phyloP scores from a whole-genome alignment of 2,329 filamentous ascomycete species.

The Fusarium tuaranense region DNA sequence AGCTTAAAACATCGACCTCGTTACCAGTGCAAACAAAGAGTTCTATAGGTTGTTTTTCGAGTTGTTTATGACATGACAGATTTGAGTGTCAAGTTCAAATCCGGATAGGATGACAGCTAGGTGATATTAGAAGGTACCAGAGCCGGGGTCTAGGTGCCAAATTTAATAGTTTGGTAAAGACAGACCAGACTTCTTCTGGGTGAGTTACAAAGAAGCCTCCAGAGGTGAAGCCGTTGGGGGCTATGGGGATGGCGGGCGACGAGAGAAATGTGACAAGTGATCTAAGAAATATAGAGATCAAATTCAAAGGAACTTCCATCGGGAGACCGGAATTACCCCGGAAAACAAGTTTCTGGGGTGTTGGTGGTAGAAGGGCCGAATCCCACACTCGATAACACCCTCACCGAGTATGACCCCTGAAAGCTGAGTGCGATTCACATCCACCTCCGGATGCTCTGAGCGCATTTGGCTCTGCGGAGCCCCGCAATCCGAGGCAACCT shows the following conservation, averaged over 20 bases:
- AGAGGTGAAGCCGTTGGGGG: background rate
- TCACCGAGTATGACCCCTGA: background rate
- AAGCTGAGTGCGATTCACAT: background rate
- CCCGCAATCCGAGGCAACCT: background rate
- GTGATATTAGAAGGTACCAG: background rate
- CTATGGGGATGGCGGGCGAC: background rate
- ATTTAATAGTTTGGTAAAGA: background rate
- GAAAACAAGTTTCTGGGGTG: background rate
- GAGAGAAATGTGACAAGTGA: background rate
- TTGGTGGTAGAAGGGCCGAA: background rate
- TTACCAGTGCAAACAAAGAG: background rate
- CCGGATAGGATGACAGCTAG: background rate
- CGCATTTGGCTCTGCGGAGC: background rate
- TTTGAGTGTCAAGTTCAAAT: background rate
- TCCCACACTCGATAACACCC: background rate
- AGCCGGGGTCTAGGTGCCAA: too few relatives aligned
- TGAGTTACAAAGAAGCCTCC: background rate
- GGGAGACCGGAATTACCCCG: background rate
- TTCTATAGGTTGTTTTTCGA: background rate
- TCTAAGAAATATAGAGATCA: background rate
- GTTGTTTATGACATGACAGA: background rate
- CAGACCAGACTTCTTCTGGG: background rate
- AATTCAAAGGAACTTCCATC: background rate
- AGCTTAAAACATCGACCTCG: background rate
- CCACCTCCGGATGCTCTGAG: background rate